These are phyloP conservation scores for Hymenoscyphus linearis DNA, from an alignment of 2,329 filamentous ascomycete species.

Conservation along the genomic window DNA sequence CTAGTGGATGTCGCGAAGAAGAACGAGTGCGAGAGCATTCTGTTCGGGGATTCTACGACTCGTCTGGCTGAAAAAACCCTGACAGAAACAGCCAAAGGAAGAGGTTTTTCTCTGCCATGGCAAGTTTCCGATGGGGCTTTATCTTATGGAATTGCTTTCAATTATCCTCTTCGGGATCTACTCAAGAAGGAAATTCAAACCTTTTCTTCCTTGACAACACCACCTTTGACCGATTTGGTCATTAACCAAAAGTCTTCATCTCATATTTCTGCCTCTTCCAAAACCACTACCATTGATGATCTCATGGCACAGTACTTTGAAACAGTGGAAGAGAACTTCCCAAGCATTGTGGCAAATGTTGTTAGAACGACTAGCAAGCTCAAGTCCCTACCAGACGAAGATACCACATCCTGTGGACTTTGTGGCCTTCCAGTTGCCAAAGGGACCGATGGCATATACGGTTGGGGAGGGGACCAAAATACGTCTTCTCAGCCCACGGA, in stretches of 20 bases:
- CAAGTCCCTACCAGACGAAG: slow-evolving; percentile 39
- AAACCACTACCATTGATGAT: slow-evolving; percentile 82
- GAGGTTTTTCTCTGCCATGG: slow-evolving; percentile 79
- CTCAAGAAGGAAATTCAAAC: slow-evolving; percentile 72
- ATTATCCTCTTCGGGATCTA: slow-evolving; percentile 80
- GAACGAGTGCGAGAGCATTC: slow-evolving; percentile 59
- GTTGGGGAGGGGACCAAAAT: slow-evolving; percentile 51
- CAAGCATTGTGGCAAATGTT: slow-evolving; percentile 90
- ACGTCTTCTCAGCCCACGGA: slow-evolving; percentile 23
- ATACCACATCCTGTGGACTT: slow-evolving; percentile 49
- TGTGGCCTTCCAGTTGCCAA: slow-evolving; percentile 65
- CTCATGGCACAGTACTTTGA: slow-evolving; percentile 86
- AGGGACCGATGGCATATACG: slow-evolving; percentile 58
- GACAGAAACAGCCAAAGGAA: slow-evolving; percentile 83
- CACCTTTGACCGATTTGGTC: slow-evolving; percentile 46
- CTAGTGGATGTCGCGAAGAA: slow-evolving; percentile 60
- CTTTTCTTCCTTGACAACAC: slow-evolving; percentile 53
- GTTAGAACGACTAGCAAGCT: slow-evolving; percentile 88
- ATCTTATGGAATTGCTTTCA: slow-evolving; percentile 39
- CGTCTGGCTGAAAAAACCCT: slow-evolving; percentile 81
- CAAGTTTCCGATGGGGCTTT: slow-evolving; percentile 66
- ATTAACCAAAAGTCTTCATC: slow-evolving; percentile 36
- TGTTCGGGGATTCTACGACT: slow-evolving; percentile 85
- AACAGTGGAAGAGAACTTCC: slow-evolving; percentile 78
- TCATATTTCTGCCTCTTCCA: slow-evolving; percentile 34